Base-by-base conservation (phyloP, 2,329 filamentous ascomycete genomes). In the Moelleriella libera region DNA sequence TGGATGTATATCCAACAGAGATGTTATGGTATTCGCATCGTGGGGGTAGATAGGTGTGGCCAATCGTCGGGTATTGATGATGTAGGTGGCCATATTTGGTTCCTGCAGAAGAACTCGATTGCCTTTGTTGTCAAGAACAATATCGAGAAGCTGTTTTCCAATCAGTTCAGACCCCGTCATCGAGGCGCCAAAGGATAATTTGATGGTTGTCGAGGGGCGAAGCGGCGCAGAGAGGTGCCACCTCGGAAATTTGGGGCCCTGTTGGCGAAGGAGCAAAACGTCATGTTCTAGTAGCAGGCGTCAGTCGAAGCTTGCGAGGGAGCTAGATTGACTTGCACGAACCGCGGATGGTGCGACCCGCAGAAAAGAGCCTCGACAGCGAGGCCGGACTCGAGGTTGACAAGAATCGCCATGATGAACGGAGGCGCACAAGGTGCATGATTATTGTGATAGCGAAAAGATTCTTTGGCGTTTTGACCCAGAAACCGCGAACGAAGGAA, bases 41-140 rank as follows among this genome's bases (percentile, higher is more conserved):
- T 78, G 74, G 12, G 84, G 80, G 58, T 92, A 92, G 42, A 68
- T 68, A 57, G 86, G 86, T 47, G 85, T 90, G n/a, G 88, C 85
- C 11, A 82, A 62, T 48, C 86, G 76, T 53, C 75, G 74, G 44
- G 75, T 81, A 50, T 83, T 66, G 44, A 77, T 70, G 47, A 88
- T 77, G 65, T 89, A 89, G 62, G 88, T 81, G 44, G 81, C 80
- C 48, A 92, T 66, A 0, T 81, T 82, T 12, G 85, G 82, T 52
- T 79, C 74, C 47, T 76, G 74, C 41, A 87, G 57, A 50, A 78
- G 69, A 49, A 76, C 78, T 5, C 69, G 58, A 8, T 65, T 59
- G 31, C 70, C 71, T 4, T 54, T 74, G 51, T 66, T 70, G 44
- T 80, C 75, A 39, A 64, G 60, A 9, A 87, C 66, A n/a, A 71